A percentile compares a stretch with the other conserved stretches of the same genome.
Conservation (phyloP, 176 grass and related monocot species). For the Hyparrhenia diplandra region DNA sequence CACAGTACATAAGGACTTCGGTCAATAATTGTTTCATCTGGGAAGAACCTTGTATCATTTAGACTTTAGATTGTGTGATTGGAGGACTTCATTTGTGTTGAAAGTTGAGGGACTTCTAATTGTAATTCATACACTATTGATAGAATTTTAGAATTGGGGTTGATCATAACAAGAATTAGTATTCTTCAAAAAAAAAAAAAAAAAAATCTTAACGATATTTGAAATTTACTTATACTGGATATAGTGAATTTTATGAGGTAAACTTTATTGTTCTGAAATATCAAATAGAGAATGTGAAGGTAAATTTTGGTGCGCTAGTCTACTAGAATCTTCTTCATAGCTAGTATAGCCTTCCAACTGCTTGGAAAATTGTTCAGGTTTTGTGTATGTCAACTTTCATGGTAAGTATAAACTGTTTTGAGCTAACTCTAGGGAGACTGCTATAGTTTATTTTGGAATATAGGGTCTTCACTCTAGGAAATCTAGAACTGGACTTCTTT, state of each 20-base stretch:
- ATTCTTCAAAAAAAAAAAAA: too few species aligned
- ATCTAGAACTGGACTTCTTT: not conserved
- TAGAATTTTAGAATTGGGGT: not conserved
- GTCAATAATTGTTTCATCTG: not conserved
- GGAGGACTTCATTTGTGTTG: not conserved
- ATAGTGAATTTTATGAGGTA: not conserved
- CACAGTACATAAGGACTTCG: not conserved
- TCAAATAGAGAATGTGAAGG: not conserved
- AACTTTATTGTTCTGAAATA: not conserved
- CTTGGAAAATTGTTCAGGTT: not conserved
- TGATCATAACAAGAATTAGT: not conserved
- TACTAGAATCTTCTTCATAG: not conserved
- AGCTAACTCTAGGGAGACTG: not conserved
- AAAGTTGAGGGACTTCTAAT: not conserved
- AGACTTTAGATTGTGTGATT: not conserved
- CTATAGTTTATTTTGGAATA: constrained; percentile 2
- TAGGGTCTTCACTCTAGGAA: not conserved
- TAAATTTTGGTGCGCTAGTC: not conserved
- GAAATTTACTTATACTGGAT: not conserved
- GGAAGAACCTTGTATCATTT: not conserved
- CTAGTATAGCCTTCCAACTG: not conserved
- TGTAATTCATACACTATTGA: not conserved
- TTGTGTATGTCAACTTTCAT: not conserved
- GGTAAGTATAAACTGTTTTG: not conserved
- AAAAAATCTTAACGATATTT: not conserved